Conservation (phyloP, 2,329 filamentous ascomycete genomes). For the Hypoxylon sp. region DNA sequence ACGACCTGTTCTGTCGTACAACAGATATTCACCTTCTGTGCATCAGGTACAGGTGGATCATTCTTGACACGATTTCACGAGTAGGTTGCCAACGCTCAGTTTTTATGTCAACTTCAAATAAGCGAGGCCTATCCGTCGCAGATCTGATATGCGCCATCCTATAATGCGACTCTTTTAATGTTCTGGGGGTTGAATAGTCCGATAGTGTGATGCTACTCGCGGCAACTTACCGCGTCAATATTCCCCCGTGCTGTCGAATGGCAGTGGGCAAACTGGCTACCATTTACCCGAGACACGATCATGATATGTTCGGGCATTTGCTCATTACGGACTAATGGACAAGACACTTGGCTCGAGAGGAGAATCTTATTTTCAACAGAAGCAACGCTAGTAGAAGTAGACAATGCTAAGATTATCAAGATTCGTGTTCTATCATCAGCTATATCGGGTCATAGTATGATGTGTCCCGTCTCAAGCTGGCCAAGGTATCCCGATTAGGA, state of each 20-base stretch:
- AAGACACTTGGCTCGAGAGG: constrained; percentile 26
- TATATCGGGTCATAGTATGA: constrained; percentile 2
- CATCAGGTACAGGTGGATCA: constrained; percentile 39
- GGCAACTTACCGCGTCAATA: constrained; percentile 7
- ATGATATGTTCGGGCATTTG: constrained; percentile 12
- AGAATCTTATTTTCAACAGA: neutral
- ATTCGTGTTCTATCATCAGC: constrained; percentile 1
- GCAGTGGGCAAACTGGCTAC: constrained; percentile 11
- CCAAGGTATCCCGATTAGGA: constrained; percentile 1
- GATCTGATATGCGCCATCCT: constrained; percentile 11
- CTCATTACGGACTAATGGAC: constrained; percentile 7
- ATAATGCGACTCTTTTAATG: constrained; percentile 7
- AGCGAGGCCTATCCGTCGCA: constrained; percentile 17
- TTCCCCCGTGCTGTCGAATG: constrained; percentile 7
- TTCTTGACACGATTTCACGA: constrained; percentile 24
- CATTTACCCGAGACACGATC: constrained; percentile 25
- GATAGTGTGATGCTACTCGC: constrained; percentile 20
- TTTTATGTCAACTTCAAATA: constrained; percentile 16
- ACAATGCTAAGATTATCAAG: constrained; percentile 2
- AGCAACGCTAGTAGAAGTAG: neutral
- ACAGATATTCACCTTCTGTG: constrained; percentile 35
- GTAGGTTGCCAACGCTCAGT: constrained; percentile 20
- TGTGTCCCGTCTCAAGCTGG: constrained; percentile 6
- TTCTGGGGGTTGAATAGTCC: constrained; percentile 5
- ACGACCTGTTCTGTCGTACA: constrained; percentile 43